These are phyloP conservation scores for Cladosporium sp. DNA, from an alignment of 2,329 filamentous ascomycete genomes.

Conservation along the genomic window DNA sequence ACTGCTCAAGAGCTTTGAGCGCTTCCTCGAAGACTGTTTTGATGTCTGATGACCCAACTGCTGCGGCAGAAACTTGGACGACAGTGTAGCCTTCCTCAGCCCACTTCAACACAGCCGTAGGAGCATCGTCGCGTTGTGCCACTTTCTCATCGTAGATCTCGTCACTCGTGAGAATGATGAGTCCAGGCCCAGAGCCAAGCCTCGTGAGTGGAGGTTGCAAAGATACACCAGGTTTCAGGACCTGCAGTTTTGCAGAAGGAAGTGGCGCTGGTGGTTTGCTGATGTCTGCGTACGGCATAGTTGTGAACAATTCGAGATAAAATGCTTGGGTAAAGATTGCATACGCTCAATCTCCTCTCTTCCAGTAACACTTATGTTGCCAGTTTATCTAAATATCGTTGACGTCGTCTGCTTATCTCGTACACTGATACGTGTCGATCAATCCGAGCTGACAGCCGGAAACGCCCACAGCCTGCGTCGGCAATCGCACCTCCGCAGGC, in stretches of 20 bases:
- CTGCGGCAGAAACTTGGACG: constrained; percentile 46
- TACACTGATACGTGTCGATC: not conserved
- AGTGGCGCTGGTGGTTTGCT: constrained; percentile 9
- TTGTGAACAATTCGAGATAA: not conserved
- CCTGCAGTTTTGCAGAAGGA: constrained; percentile 19
- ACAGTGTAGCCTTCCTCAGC: constrained; percentile 67
- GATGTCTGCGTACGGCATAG: constrained; percentile 8
- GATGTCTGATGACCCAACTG: constrained; percentile 9
- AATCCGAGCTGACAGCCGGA: not conserved
- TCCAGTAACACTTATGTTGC: not conserved
- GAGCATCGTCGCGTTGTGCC: constrained; percentile 37
- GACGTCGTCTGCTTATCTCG: no score
- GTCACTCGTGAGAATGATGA: constrained; percentile 41
- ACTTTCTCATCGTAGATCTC: constrained; percentile 32
- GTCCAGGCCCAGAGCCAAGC: constrained; percentile 44
- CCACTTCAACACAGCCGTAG: constrained; percentile 61
- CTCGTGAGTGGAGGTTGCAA: constrained; percentile 48
- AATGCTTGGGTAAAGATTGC: no score
- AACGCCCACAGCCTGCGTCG: not conserved
- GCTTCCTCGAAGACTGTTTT: constrained; percentile 10
- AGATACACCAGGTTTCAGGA: constrained; percentile 17
- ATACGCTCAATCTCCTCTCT: no score
- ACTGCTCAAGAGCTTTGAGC: constrained; percentile 21
- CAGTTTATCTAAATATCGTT: no score
- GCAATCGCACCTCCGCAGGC: not conserved